Evolutionary conservation across 768 basidiomycete species (phyloP).

Genomic region (Rhodotorula graminis): DNA sequence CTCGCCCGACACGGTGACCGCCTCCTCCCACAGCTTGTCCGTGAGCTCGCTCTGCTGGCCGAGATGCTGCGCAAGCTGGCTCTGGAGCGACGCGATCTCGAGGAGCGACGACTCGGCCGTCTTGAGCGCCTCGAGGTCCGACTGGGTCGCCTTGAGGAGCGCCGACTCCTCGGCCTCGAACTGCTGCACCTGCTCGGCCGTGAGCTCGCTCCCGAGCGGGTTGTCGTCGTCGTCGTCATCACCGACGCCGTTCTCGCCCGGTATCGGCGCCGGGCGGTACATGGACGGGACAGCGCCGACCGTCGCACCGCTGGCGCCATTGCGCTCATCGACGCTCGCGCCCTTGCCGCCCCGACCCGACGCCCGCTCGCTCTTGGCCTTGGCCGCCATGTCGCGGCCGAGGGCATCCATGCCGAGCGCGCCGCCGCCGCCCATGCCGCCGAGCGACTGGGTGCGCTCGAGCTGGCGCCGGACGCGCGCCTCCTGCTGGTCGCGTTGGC

Average conservation of each 20-base stretch:
- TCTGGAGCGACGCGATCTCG: slow-evolving; percentile 89
- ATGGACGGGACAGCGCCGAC: slow-evolving; percentile 33
- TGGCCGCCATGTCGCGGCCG: slow-evolving; percentile 4
- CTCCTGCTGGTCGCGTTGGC: slow-evolving; percentile 84
- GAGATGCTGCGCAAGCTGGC: slow-evolving; percentile 81
- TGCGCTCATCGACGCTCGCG: neutral
- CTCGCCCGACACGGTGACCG: slow-evolving; percentile 74
- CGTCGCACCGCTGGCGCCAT: neutral
- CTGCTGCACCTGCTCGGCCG: slow-evolving; percentile 79
- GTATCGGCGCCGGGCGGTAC: slow-evolving; percentile 38
- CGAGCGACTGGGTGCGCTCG: slow-evolving; percentile 76
- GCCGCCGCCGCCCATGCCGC: slow-evolving; percentile 56
- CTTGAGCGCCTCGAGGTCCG: slow-evolving; percentile 80
- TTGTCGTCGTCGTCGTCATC: slow-evolving; percentile 54
- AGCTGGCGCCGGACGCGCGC: slow-evolving; percentile 82
- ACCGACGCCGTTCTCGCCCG: slow-evolving; percentile 50
- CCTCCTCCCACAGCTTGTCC: slow-evolving; percentile 91
- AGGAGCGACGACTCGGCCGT: slow-evolving; percentile 83
- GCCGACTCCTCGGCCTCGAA: slow-evolving; percentile 88
- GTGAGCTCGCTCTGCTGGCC: slow-evolving; percentile 85
- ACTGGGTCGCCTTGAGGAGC: slow-evolving; percentile 75
- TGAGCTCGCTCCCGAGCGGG: slow-evolving; percentile 67
- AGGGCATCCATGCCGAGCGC: slow-evolving; percentile 49
- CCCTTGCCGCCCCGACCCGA: slow-evolving; percentile 56
- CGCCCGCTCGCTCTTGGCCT: slow-evolving; percentile 19